Conservation (phyloP, 2,329 filamentous ascomycete genomes). For the Pestalotiopsis sp. region DNA sequence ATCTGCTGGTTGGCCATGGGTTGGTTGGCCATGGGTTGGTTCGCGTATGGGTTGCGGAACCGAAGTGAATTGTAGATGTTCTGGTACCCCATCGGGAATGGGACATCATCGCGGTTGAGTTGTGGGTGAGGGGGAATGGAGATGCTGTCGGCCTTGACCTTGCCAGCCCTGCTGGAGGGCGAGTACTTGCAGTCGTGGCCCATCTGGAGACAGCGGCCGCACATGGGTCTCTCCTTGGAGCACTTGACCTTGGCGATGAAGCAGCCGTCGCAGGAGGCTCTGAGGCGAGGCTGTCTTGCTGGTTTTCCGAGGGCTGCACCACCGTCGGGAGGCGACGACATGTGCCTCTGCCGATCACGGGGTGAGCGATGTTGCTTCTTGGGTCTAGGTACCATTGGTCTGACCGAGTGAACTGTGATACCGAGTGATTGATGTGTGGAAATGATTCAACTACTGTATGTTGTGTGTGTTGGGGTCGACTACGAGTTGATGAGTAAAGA, state of each 20-base stretch:
- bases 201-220: slow-evolving; percentile 51
- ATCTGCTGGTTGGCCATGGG: too few species aligned
- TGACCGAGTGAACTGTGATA: too few species aligned
- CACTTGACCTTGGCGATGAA: slow-evolving; percentile 61
- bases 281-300: slow-evolving; percentile 41
- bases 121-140: slow-evolving; percentile 17
- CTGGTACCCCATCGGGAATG: slow-evolving; percentile 16
- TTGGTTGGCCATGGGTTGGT: background rate
- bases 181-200: slow-evolving; percentile 55
- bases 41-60: background rate
- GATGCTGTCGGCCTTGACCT: slow-evolving; percentile 43
- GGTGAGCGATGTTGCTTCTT: too few species aligned
- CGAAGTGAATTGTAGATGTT: slow-evolving; percentile 18
- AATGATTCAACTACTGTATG: too few species aligned
- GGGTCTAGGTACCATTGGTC: too few species aligned
- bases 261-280: slow-evolving; percentile 56
- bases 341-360: too few species aligned
- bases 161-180: slow-evolving; percentile 53
- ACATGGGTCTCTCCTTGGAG: slow-evolving; percentile 55
- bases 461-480: too few species aligned
- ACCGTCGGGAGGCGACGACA: too few species aligned
- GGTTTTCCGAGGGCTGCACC: slow-evolving; percentile 25
- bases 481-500: too few species aligned
- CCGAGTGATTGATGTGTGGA: too few species aligned
- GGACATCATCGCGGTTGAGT: too few species aligned